Evolutionary conservation across 176 grass and related monocot species (phyloP), one percentile per base, ranked within the genome.

Genomic region (Alloteropsis semialata): DNA sequence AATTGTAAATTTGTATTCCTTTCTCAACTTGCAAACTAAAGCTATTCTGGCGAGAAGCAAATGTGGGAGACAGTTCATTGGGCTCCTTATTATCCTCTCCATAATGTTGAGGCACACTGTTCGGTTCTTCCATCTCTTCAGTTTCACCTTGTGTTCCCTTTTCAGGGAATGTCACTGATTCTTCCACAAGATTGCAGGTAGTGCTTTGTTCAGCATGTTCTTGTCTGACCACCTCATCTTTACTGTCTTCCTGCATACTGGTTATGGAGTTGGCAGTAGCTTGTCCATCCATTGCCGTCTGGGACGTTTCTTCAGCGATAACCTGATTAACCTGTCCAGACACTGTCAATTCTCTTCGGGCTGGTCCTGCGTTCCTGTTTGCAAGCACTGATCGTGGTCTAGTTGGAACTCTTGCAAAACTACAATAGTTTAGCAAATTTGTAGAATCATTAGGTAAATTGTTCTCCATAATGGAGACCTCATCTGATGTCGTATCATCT

Each of bases 361-460:
- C 42, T 50, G 27, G 51, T 66, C 76, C 19, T 64, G 58, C 34
- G 78, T 87, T 89, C 83, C 64, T 96, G 53, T 92, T 85, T 60
- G 79, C 32, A 76, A 90, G 24, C 72, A 91, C 11, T 75, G 93
- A 90, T 56, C 91, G 76, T 14, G 82, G 89, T 79, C 84, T 93
- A 30, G 83, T 99, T 17, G 91, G 87, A 29, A 91, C 82, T 77
- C 76, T 93, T 54, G 85, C 74, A 89, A 92, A 87, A 69, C 53
- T 82, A 89, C 91, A 88, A 53, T 73, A 73, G 49, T 82, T 90
- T 50, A 96, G 74, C 79, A 96, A 72, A 80, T 82, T 69, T 22
- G 27, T 80, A 51, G 61, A 29, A 56, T 83, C 85, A 69, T 63
- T 83, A 63, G 10, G 49, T 19, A 69, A 65, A 73, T 30, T 79